Evolutionary conservation across 2,329 filamentous ascomycete genomes (phyloP).

Genomic region (Dothistroma pini): DNA sequence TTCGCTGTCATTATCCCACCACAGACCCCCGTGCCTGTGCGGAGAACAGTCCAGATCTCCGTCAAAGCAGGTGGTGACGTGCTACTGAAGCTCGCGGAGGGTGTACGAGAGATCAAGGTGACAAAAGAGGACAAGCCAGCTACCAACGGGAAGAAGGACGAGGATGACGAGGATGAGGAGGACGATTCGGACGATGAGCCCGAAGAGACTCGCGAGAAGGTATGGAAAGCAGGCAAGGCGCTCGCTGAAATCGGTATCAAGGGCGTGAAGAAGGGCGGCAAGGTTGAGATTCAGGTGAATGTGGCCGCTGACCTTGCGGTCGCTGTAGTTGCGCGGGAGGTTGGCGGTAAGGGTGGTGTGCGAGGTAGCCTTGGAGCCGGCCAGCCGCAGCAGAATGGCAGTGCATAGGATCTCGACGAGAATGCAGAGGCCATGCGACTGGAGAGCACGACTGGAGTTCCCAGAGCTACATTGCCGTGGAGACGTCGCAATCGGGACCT

Average conservation of each 20-base stretch:
- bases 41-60: conserved; percentile 74
- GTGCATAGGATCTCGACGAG: conserved; percentile 1
- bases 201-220: conserved; percentile 82
- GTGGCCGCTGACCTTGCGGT: conserved; percentile 75
- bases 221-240: conserved; percentile 81
- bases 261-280: conserved; percentile 79
- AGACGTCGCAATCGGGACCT: not conserved
- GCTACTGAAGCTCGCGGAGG: conserved; percentile 83
- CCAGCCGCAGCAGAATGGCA: conserved; percentile 23
- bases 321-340: conserved; percentile 76
- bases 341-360: conserved; percentile 82
- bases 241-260: conserved; percentile 83
- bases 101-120: conserved; percentile 85
- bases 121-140: conserved; percentile 75
- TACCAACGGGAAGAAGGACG: conserved; percentile 53
- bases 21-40: conserved; percentile 85
- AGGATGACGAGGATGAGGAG: conserved; percentile 59
- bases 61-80: conserved; percentile 81
- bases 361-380: conserved; percentile 55
- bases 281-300: conserved; percentile 92
- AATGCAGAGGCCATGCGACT: not conserved
- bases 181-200: conserved; percentile 68
- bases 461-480: not conserved
- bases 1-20: conserved; percentile 79
- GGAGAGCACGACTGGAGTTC: not conserved